Percentiles rank a stretch among this genome's conserved stretches.
phyloP scores from a whole-genome alignment of 352 stramenopile genomes.

The Phytophthora pinifolia region DNA sequence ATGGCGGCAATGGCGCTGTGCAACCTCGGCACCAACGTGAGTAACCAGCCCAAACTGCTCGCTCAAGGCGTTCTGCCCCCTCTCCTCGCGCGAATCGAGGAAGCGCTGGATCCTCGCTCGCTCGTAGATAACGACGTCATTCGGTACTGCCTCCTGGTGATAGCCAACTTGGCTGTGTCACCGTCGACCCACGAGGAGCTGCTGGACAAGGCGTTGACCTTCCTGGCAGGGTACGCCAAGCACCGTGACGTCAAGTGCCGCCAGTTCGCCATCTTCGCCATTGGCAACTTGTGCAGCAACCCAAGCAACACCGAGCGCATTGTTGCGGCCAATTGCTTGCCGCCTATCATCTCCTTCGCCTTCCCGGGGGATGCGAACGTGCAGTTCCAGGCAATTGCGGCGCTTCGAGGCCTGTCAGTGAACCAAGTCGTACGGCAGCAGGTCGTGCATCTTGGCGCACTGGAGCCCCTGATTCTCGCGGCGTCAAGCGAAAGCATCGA shows the following conservation, averaged over 20 bases:
- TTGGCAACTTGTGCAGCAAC: constrained; percentile 96
- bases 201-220: constrained; percentile 76
- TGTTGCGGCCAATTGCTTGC: constrained; percentile 86
- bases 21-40: constrained; percentile 94
- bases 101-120: constrained; percentile 91
- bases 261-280: constrained; percentile 95
- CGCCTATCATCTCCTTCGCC: constrained; percentile 93
- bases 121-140: constrained; percentile 94
- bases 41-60: constrained; percentile 93
- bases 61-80: constrained; percentile 84
- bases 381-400: constrained; percentile 96
- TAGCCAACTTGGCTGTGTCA: constrained; percentile 93
- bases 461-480: constrained; percentile 95
- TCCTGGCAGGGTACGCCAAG: constrained; percentile 92
- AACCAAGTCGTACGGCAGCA: constrained; percentile 89
- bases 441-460: constrained; percentile 89
- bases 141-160: constrained; percentile 93
- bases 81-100: constrained; percentile 85
- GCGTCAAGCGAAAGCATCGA: constrained; percentile 91
- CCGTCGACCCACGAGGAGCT: constrained; percentile 81
- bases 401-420: constrained; percentile 91
- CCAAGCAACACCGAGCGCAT: constrained; percentile 89
- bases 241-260: constrained; percentile 95
- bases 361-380: constrained; percentile 94
- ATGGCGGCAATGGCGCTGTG: constrained; percentile 96